Evolutionary conservation across 2,329 filamentous ascomycete genomes (phyloP).

Genomic region (Pseudopyrenochaeta lycopersici): DNA sequence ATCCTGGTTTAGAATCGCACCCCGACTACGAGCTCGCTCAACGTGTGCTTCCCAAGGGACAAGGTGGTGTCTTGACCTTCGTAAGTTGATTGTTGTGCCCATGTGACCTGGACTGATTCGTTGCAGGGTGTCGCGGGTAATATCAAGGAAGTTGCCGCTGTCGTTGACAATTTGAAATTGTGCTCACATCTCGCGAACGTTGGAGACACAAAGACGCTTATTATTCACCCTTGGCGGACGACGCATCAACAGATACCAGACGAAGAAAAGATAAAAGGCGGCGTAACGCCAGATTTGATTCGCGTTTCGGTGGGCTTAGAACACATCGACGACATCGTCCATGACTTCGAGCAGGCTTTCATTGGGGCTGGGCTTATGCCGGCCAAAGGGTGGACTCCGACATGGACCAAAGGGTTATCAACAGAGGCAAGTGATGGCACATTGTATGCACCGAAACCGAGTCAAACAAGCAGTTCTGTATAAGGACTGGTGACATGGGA

Average conservation of each 20-base stretch:
- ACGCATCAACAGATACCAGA: constrained; percentile 37
- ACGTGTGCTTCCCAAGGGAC: constrained; percentile 27
- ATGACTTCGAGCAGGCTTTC: constrained; percentile 34
- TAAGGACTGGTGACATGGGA: background rate
- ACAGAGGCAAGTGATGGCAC: background rate
- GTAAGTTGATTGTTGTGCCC: background rate
- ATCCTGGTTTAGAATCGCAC: constrained; percentile 34
- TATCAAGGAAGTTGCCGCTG: constrained; percentile 27
- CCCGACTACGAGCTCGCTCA: constrained; percentile 28
- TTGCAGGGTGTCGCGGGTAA: constrained; percentile 24
- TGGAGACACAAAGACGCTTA: constrained; percentile 41
- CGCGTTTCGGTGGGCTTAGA: constrained; percentile 27
- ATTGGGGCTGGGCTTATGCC: background rate
- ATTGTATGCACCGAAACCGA: background rate
- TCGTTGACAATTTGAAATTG: constrained; percentile 35
- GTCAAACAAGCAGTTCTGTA: background rate
- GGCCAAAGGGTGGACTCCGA: background rate
- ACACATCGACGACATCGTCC: constrained; percentile 29
- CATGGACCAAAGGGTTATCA: background rate
- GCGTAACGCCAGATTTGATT: constrained; percentile 31
- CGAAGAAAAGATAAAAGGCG: constrained; percentile 31
- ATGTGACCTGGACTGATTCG: background rate
- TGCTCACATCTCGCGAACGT: constrained; percentile 35
- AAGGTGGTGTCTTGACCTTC: constrained; percentile 35
- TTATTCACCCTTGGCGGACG: constrained; percentile 37